Percentiles rank a stretch among this genome's conserved stretches.
These are phyloP conservation scores for Aspergillus udagawae DNA, from an alignment of 2,329 filamentous ascomycete genomes.

Conservation along the genomic window DNA sequence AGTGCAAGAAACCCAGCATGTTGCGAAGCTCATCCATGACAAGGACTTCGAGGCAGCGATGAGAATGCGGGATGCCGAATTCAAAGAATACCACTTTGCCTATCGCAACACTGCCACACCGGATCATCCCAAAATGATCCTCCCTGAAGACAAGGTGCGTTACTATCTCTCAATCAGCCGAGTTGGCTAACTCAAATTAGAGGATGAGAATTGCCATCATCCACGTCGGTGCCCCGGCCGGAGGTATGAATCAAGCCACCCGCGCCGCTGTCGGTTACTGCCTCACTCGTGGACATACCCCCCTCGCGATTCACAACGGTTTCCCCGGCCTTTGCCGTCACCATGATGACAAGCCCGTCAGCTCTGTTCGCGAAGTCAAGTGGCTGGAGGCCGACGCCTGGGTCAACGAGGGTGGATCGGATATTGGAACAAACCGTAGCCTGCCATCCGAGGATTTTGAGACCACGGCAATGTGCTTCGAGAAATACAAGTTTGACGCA, in stretches of 20 bases:
- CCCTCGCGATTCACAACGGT: constrained; percentile 90
- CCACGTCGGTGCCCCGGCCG: constrained; percentile 92
- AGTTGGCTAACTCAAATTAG: constrained; percentile 44
- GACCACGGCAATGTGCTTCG: constrained; percentile 75
- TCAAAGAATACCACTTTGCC: constrained; percentile 84
- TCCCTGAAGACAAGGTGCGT: constrained; percentile 68
- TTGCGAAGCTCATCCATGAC: constrained; percentile 73
- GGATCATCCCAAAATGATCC: constrained; percentile 62
- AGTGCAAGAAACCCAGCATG: constrained; percentile 78
- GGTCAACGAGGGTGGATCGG: constrained; percentile 94
- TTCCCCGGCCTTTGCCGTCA: constrained; percentile 92
- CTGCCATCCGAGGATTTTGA: constrained; percentile 85
- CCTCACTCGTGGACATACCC: constrained; percentile 83
- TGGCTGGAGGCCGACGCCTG: constrained; percentile 95
- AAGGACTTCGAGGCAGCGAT: constrained; percentile 88
- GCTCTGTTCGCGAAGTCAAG: constrained; percentile 77
- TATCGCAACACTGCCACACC: constrained; percentile 89
- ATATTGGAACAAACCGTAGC: constrained; percentile 96
- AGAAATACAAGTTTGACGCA: constrained; percentile 82
- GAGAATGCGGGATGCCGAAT: constrained; percentile 84
- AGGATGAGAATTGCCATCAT: constrained; percentile 92
- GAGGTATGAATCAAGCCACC: constrained; percentile 97
- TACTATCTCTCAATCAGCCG: not conserved
- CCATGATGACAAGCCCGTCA: constrained; percentile 74
- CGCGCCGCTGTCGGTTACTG: constrained; percentile 92